These are phyloP conservation scores for Salicornia ramosissima DNA, from an alignment of 148 eudicot genomes.

Conservation along the genomic window DNA sequence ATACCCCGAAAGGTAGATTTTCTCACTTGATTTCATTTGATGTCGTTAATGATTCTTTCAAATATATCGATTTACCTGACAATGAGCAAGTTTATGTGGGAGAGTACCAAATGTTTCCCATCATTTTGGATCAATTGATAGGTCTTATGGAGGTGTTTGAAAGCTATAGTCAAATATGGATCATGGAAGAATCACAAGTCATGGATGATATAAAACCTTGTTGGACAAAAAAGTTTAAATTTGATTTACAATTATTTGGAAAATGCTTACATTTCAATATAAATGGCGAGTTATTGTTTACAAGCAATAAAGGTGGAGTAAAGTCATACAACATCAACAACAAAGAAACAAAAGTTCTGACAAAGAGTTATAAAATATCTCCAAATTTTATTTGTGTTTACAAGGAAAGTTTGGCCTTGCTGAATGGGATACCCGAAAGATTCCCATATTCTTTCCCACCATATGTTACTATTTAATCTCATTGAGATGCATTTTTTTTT, in stretches of 20 bases:
- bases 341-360: slow-evolving; percentile 5
- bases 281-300: slow-evolving; percentile 15
- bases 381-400: slow-evolving; percentile 3
- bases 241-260: background rate
- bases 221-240: slow-evolving; percentile 5
- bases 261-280: slow-evolving; percentile 10
- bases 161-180: slow-evolving; percentile 11
- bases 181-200: background rate
- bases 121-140: background rate
- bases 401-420: slow-evolving; percentile 16
- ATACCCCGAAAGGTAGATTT: background rate
- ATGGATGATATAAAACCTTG: too few relatives aligned
- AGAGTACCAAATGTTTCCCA: slow-evolving; percentile 10
- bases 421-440: background rate
- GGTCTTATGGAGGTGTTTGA: slow-evolving; percentile 15
- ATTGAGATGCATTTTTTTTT: too few relatives aligned
- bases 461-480: too few relatives aligned
- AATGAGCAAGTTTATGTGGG: background rate
- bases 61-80: slow-evolving; percentile 11
- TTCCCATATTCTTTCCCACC: background rate
- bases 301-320: slow-evolving; percentile 8
- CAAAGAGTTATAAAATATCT: slow-evolving; percentile 15
- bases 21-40: slow-evolving; percentile 15
- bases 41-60: slow-evolving; percentile 6
- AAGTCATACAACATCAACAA: slow-evolving; percentile 14